Conservation (phyloP, 2,329 filamentous ascomycete genomes). For the Alternaria ethzedia region DNA sequence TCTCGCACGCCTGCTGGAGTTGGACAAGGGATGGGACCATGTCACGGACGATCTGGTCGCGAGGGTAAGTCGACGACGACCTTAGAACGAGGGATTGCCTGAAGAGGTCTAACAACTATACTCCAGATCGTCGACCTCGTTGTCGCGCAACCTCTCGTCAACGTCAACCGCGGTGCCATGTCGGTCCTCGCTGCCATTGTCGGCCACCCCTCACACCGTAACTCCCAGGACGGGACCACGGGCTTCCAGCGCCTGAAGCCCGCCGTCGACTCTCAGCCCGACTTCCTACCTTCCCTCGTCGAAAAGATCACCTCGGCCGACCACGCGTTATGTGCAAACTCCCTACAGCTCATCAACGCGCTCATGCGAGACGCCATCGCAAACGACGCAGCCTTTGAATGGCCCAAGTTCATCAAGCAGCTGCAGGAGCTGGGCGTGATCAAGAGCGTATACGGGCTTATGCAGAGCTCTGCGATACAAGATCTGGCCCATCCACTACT, state of each 20-base stretch:
- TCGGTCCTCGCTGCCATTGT: constrained; percentile 94
- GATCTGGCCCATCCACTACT: constrained; percentile 88
- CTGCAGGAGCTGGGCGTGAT: constrained; percentile 93
- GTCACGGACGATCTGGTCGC: constrained; percentile 75
- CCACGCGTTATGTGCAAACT: constrained; percentile 93
- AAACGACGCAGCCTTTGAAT: constrained; percentile 78
- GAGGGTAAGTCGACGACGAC: constrained; percentile 56
- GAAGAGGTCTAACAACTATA: constrained; percentile 14
- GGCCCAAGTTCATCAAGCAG: constrained; percentile 93
- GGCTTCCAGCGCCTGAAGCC: constrained; percentile 93
- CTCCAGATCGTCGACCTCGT: constrained; percentile 82
- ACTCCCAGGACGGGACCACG: constrained; percentile 68
- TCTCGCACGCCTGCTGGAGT: constrained; percentile 84
- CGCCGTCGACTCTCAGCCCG: constrained; percentile 86
- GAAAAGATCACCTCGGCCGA: constrained; percentile 91
- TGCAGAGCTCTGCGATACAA: constrained; percentile 91
- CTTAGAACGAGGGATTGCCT: neutral
- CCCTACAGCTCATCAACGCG: constrained; percentile 92
- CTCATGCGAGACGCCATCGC: constrained; percentile 91
- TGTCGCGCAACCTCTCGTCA: constrained; percentile 93
- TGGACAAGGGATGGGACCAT: constrained; percentile 97
- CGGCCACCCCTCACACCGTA: constrained; percentile 72
- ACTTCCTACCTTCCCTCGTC: constrained; percentile 94
- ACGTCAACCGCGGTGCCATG: constrained; percentile 96
- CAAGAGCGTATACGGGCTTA: constrained; percentile 84